Evolutionary conservation across 768 basidiomycete species (phyloP).

Genomic region (Paxillus rubicundulus): DNA sequence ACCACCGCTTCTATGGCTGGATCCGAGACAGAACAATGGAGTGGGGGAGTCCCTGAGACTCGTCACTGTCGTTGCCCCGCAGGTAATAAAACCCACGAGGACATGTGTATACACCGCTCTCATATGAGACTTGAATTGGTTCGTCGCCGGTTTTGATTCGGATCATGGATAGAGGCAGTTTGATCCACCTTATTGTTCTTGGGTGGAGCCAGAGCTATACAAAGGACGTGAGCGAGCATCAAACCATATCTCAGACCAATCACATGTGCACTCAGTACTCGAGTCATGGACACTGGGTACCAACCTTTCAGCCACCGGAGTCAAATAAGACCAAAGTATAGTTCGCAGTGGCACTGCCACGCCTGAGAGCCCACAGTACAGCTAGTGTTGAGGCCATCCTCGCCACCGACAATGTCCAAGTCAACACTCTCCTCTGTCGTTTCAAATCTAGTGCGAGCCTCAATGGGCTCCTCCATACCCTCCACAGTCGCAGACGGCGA

Average conservation of each 20-base stretch:
- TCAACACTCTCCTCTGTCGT: slow-evolving; percentile 82
- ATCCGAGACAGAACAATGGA: slow-evolving; percentile 12
- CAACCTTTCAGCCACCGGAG: slow-evolving; percentile 8
- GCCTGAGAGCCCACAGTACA: background rate
- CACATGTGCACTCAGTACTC: too few species aligned
- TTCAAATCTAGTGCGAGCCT: slow-evolving; percentile 73
- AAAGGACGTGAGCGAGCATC: too few species aligned
- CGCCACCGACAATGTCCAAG: slow-evolving; percentile 35
- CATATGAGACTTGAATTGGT: too few species aligned
- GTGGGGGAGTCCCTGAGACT: background rate
- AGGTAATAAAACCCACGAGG: background rate
- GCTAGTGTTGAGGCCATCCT: background rate
- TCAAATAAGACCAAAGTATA: slow-evolving; percentile 22
- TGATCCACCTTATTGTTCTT: too few species aligned
- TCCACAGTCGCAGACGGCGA: slow-evolving; percentile 71
- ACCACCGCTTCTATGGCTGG: background rate
- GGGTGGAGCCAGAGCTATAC: too few species aligned
- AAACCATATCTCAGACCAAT: too few species aligned
- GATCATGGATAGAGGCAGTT: too few species aligned
- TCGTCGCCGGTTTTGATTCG: too few species aligned
- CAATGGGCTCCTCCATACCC: slow-evolving; percentile 66
- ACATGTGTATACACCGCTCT: background rate
- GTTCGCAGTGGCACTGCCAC: background rate
- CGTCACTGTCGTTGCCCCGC: slow-evolving; percentile 1
- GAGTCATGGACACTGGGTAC: too few species aligned